These are phyloP conservation scores for Starmerella floris DNA, from an alignment of 805 yeast species.

Conservation along the genomic window DNA sequence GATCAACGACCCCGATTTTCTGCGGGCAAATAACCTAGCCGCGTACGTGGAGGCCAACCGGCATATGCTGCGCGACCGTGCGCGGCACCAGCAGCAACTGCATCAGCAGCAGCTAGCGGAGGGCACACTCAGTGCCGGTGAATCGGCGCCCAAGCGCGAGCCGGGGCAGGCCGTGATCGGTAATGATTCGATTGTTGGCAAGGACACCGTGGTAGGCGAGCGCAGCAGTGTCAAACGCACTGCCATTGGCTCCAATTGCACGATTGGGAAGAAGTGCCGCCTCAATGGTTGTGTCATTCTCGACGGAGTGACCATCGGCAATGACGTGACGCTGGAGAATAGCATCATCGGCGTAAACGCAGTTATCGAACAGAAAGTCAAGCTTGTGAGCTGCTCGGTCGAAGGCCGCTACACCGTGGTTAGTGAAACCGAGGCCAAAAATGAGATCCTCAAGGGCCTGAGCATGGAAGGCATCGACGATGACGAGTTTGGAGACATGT, in stretches of 20 bases:
- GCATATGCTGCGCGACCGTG: constrained; percentile 48
- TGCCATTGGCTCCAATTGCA: constrained; percentile 61
- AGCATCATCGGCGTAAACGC: constrained; percentile 69
- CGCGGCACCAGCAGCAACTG: constrained; percentile 24
- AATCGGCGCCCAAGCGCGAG: constrained; percentile 13
- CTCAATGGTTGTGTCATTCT: constrained; percentile 74
- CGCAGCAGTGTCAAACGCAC: constrained; percentile 76
- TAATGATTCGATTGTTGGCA: constrained; percentile 70
- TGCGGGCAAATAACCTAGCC: constrained; percentile 64
- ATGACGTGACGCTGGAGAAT: constrained; percentile 62
- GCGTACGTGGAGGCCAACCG: constrained; percentile 87
- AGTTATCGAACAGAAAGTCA: constrained; percentile 47
- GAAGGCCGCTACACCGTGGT: constrained; percentile 66
- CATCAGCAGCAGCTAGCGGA: background rate
- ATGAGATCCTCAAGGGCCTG: constrained; percentile 21
- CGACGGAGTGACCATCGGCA: constrained; percentile 58
- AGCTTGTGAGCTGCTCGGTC: constrained; percentile 67
- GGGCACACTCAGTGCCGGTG: background rate
- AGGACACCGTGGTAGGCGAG: constrained; percentile 56
- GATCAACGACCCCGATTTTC: constrained; percentile 39
- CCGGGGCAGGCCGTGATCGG: constrained; percentile 59
- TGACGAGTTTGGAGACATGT: constrained; percentile 28
- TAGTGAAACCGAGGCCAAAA: constrained; percentile 31
- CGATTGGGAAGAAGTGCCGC: constrained; percentile 73
- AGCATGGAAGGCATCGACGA: constrained; percentile 20